These are phyloP conservation scores for Melaleuca quinquenervia DNA, from an alignment of 345 rosid genomes.

Conservation along the genomic window DNA sequence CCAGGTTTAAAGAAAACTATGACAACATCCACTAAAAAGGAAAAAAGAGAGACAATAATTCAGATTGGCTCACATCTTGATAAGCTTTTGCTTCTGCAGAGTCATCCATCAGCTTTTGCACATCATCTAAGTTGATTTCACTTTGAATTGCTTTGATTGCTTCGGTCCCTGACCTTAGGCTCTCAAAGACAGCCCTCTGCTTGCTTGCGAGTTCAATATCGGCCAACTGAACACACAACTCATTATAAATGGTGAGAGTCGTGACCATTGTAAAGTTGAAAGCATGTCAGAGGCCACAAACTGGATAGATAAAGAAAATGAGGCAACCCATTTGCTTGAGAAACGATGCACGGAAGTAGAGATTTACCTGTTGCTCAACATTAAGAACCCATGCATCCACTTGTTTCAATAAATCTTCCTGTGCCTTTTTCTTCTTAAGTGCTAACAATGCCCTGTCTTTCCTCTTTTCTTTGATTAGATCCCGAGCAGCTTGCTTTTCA, in stretches of 20 bases:
- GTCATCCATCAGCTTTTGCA: constrained; percentile 94
- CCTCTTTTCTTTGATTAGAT: constrained; percentile 75
- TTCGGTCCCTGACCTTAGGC: constrained; percentile 67
- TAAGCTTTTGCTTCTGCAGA: constrained; percentile 88
- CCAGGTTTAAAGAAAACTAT: not conserved
- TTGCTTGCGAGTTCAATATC: constrained; percentile 93
- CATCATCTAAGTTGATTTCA: constrained; percentile 82
- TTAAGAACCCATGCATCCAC: constrained; percentile 89
- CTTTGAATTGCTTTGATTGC: constrained; percentile 88
- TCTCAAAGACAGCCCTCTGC: constrained; percentile 92
- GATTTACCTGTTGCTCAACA: constrained; percentile 86
- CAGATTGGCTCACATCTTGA: constrained; percentile 66
- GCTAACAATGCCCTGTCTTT: constrained; percentile 89
- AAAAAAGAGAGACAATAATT: not conserved
- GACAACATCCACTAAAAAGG: not conserved
- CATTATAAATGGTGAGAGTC: not conserved
- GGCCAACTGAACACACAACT: constrained; percentile 39
- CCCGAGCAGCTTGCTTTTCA: constrained; percentile 82
- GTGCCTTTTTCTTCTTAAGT: constrained; percentile 87
- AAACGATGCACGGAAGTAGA: not conserved
- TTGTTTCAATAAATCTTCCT: constrained; percentile 86
- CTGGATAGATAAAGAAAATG: not conserved
- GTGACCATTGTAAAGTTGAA: not conserved
- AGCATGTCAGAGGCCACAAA: not conserved
- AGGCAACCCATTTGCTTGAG: not conserved